Evolutionary conservation across 2,329 filamentous ascomycete genomes (phyloP).

Genomic region (Neoarthrinium moseri): DNA sequence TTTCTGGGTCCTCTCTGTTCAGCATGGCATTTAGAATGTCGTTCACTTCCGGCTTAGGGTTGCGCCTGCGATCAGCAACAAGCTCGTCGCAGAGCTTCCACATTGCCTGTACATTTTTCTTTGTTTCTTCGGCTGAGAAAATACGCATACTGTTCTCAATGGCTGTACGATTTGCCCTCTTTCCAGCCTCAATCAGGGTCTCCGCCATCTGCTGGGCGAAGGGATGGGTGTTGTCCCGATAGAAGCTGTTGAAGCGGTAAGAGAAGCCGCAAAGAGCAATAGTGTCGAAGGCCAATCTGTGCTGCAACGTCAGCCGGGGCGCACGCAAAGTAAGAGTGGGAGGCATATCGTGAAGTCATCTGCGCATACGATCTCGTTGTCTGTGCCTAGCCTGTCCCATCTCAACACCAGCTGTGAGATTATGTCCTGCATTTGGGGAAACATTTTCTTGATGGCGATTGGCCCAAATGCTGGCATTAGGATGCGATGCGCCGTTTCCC

Average conservation of each 20-base stretch:
- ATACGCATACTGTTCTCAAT: slow-evolving; percentile 11
- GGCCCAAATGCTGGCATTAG: slow-evolving; percentile 54
- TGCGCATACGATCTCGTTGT: slow-evolving; percentile 47
- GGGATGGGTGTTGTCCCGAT: slow-evolving; percentile 54
- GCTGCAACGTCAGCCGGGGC: not conserved
- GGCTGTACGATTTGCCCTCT: slow-evolving; percentile 25
- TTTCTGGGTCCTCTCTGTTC: slow-evolving; percentile 47
- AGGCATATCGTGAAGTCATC: slow-evolving; percentile 53
- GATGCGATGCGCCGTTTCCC: slow-evolving; percentile 52
- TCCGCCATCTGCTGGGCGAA: slow-evolving; percentile 54
- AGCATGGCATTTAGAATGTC: slow-evolving; percentile 56
- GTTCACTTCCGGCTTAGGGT: slow-evolving; percentile 40
- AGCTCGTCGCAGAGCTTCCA: slow-evolving; percentile 41
- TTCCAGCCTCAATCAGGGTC: slow-evolving; percentile 43
- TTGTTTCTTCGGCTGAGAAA: slow-evolving; percentile 17
- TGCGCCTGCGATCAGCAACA: slow-evolving; percentile 39
- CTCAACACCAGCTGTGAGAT: slow-evolving; percentile 42
- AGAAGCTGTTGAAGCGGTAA: slow-evolving; percentile 59
- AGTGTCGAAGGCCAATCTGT: slow-evolving; percentile 58
- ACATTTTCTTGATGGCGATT: slow-evolving; percentile 53
- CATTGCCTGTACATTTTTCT: slow-evolving; percentile 37
- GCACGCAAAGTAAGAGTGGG: not conserved
- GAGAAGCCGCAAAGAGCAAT: slow-evolving; percentile 59
- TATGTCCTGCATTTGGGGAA: slow-evolving; percentile 26
- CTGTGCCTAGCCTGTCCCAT: slow-evolving; percentile 44